Base-by-base conservation (phyloP, 805 yeast species). In the Kodamaea kaohsiungensis region DNA sequence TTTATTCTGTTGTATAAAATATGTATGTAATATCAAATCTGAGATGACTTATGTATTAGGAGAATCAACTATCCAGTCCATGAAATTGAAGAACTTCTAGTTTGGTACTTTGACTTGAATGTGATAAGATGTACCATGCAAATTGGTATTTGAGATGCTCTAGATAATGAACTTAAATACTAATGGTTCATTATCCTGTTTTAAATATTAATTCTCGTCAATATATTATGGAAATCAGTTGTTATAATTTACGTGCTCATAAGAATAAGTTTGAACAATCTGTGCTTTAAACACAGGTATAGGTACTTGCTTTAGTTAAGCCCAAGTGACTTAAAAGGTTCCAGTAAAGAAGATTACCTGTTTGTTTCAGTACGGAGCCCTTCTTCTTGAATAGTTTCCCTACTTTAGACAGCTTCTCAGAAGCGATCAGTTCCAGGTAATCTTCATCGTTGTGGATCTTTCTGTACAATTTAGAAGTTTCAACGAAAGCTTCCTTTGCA, bases 341-440 rank as follows among this genome's bases (percentile, higher is more conserved):
- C 45, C 16, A 40, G 5, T 17, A 40, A 17, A 39, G 17, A 9
- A 39, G 17, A 39, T 15, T 39, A 15, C 17, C 7, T 15, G 10
- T 6, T 13, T 30, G 35, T 5, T 8, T 12, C 35, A 30, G 10
- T 5, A 8, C 4, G 3, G 4, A 17, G 16, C 19, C 13, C n/a
- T 17, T 40, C 45, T 40, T 38, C 9, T 38, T 40, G 13, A 40
- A 40, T 40, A 40, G 25, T 19, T 40, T 40, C 19, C 45, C 45
- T 7, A 40, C 45, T 10, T n/a, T 25, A 19, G 43, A 30, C 38
- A 17, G n/a, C 16, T 43, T n/a, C 5, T 25, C 33, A 8, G 6
- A 15, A 7, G 58, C 60, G 39, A 69, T 65, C 25, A 22, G 19
- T 64, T 47, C 25, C 33, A 50, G 49, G 38, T 57, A 59, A 12